Conservation (phyloP, 139 green algal species). For the Choricystis sp. region DNA sequence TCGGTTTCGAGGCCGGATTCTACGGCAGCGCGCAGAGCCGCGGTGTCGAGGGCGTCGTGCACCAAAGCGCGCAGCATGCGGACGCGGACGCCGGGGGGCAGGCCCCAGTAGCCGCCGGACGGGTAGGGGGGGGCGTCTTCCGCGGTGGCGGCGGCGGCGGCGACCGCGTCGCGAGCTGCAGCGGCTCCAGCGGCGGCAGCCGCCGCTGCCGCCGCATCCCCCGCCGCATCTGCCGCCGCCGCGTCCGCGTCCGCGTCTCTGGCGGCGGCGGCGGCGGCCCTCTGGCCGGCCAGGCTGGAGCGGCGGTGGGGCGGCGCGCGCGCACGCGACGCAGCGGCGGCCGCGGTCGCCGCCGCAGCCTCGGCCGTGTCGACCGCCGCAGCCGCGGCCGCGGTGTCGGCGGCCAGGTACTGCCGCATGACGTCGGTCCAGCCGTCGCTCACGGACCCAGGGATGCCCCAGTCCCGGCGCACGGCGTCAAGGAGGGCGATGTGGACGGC, state of each 20-base stretch:
- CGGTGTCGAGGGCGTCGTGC: slow-evolving; percentile 23
- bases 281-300: background rate
- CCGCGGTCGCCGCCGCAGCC: background rate
- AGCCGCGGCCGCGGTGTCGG: background rate
- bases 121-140: too few relatives aligned
- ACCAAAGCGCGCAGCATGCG: slow-evolving; percentile 18
- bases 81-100: slow-evolving; percentile 13
- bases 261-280: background rate
- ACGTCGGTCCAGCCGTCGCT: slow-evolving; percentile 9
- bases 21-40: slow-evolving; percentile 1
- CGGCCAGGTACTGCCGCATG: slow-evolving; percentile 12
- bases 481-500: slow-evolving; percentile 19
- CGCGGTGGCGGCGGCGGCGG: background rate
- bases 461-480: slow-evolving; percentile 17
- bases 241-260: background rate
- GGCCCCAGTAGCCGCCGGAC: slow-evolving; percentile 17
- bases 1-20: slow-evolving; percentile 14
- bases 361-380: background rate
- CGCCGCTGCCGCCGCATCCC: too few relatives aligned
- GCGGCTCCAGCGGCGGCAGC: background rate
- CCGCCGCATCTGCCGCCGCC: too few relatives aligned
- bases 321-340: too few relatives aligned
- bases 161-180: background rate
- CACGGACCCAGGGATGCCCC: slow-evolving; percentile 11
- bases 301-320: too few relatives aligned